Base-by-base conservation (phyloP, 805 yeast genomes). In the Hyphopichia homilentoma region DNA sequence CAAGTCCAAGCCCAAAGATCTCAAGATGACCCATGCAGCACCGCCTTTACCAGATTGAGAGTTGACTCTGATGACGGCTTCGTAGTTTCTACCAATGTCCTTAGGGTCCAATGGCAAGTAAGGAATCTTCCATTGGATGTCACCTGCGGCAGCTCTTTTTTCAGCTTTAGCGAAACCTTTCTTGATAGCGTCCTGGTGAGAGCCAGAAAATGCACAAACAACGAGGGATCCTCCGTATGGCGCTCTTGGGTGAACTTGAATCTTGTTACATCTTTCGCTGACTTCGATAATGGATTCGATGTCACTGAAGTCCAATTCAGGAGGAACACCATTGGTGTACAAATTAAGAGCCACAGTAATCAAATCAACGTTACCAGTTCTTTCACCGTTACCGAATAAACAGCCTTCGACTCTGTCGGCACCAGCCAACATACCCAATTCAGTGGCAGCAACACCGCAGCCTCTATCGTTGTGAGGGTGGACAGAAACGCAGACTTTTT, bases 11-110 rank as follows among this genome's bases (percentile, higher is more conserved):
- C 85, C 88, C 45, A 81, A 61, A 20, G 83, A 66, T 61, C 84
- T 71, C 50, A 80, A 72, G 41, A 82, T 70, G 35, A 82, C 77
- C 90, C 90, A 82, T 15, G 89, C 86, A 28, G 89, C 86, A 59
- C 90, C 90, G 53, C 90, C 90, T 59, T 82, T 82, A 58, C 90
- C 90, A n/a, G 86, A 79, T 63, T 82, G 90, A 15, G 90, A 82
- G 64, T 82, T 82, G 49, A 82, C 89, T 68, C 90, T 72, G 52
- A 82, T 82, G 37, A 82, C 84, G 34, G 88, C 89, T 63, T 82
- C 90, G 57, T 82, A 82, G 46, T 73, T 81, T 67, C 87, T 72
- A 35, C 90, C 90, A 45, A 82, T 77, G 57, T 82, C 90, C 59
- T 79, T 70, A 47, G 90, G 90, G 65, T 82, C 90, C 56, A 82